Percentiles rank a stretch among this genome's conserved stretches.
Conservation (phyloP, 805 yeast species). For the Candida suzukii region DNA sequence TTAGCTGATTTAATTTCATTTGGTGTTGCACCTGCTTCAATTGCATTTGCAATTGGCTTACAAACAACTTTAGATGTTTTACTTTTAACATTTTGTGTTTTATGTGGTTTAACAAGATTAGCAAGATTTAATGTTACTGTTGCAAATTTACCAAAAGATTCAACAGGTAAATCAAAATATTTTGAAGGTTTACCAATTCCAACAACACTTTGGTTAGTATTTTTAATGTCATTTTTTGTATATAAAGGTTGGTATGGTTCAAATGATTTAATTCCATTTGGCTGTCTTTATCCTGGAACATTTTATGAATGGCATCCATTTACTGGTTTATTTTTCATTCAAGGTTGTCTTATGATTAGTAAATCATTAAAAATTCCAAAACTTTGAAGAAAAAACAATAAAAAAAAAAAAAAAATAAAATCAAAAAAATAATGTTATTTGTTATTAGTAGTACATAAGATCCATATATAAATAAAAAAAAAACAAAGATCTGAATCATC, state of each 20-base stretch:
- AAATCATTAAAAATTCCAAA: slow-evolving; percentile 90
- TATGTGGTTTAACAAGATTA: slow-evolving; percentile 88
- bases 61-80: slow-evolving; percentile 77
- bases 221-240: slow-evolving; percentile 63
- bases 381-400: slow-evolving; percentile 32
- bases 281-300: slow-evolving; percentile 47
- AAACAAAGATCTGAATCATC: no score
- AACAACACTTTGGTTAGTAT: slow-evolving; percentile 70
- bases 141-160: slow-evolving; percentile 85
- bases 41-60: slow-evolving; percentile 88
- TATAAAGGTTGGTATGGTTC: slow-evolving; percentile 32
- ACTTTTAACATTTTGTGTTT: slow-evolving; percentile 72
- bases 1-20: slow-evolving; percentile 92
- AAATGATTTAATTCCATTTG: slow-evolving; percentile 53
- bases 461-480: no score
- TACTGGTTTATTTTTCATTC: slow-evolving; percentile 54
- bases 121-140: slow-evolving; percentile 96
- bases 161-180: slow-evolving; percentile 77
- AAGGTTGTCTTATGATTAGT: slow-evolving; percentile 88
- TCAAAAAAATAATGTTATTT: no score
- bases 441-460: no score
- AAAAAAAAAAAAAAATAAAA: not conserved
- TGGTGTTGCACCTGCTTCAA: slow-evolving; percentile 92
- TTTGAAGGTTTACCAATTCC: slow-evolving; percentile 98
- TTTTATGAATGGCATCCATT: slow-evolving; percentile 71